Base-by-base conservation (phyloP, 805 yeast genomes). In the Isabelozyma rhagii region DNA sequence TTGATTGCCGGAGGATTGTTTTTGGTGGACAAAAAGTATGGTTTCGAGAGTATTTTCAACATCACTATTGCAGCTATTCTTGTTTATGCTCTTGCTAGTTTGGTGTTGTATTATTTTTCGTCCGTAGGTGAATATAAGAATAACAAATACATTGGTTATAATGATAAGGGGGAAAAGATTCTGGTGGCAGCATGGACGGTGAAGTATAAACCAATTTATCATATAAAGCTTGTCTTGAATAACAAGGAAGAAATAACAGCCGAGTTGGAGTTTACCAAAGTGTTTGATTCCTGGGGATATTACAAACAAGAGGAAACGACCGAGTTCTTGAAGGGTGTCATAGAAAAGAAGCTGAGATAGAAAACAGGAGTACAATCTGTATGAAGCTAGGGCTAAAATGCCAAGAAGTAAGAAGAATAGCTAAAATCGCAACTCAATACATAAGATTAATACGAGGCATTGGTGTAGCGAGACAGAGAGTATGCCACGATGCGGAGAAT, bases 281-380 rank as follows among this genome's bases (percentile, higher is more conserved):
- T 82, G 45, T 82, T 79, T 53, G 81, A 77, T 50, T 66, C 63
- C 11, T 68, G 72, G 47, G 84, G 85, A 1, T 76, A 54, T 46
- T 66, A 75, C 51, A 75, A 75, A 40, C 57, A 68, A 40, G 68
- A 62, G 25, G 71, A 59, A 25, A 66, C 72, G 42, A 58, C 60
- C 15, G 50, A 53, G 4, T 56, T 66, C 31, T 43, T 80, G 42
- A 44, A 47, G 41, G 49, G 42, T 11, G 51, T 52, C 14, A 43
- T 62, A 45, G 57, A 28, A 28, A 43, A 43, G 15, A 31, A 31
- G 8, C 36, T 10, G 36, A 13, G 7, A 31, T 31, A 21, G 25
- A 21, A 21, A 21, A 21, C 6, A 21, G 4, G 36, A 31, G 17
- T 15, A 15, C 17, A 15, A 15, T 15, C 17, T 1, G 17, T 15